phyloP scores from a whole-genome alignment of 2,329 filamentous ascomycete species.

The Colletotrichum sojae region DNA sequence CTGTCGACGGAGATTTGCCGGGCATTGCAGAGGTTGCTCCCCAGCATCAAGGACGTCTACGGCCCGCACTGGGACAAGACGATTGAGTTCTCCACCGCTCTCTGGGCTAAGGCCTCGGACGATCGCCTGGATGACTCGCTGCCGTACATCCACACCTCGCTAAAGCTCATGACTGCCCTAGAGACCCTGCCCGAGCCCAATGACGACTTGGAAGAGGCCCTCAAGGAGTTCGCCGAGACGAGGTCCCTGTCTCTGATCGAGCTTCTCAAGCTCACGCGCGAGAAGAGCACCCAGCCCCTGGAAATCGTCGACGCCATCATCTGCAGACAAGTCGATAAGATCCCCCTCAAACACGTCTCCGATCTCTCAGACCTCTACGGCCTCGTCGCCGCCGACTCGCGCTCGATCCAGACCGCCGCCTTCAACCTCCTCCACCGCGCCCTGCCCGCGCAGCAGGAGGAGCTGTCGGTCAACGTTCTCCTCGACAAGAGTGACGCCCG shows the following conservation, averaged over 20 bases:
- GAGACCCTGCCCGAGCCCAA: slow-evolving; percentile 80
- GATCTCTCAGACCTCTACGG: slow-evolving; percentile 80
- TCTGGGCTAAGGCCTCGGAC: slow-evolving; percentile 67
- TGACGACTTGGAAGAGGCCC: slow-evolving; percentile 85
- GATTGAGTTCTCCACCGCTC: slow-evolving; percentile 69
- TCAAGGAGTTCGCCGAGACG: slow-evolving; percentile 71
- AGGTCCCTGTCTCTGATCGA: slow-evolving; percentile 73
- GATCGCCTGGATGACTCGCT: slow-evolving; percentile 64
- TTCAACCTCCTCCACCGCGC: slow-evolving; percentile 85
- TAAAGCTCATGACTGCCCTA: slow-evolving; percentile 78
- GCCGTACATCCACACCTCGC: slow-evolving; percentile 78
- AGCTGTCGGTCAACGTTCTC: slow-evolving; percentile 83
- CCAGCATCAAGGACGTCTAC: slow-evolving; percentile 84
- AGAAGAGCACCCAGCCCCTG: slow-evolving; percentile 72
- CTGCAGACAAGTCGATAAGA: slow-evolving; percentile 75
- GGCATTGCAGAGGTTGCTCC: slow-evolving; percentile 74
- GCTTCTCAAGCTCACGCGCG: slow-evolving; percentile 70
- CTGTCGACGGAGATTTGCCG: slow-evolving; percentile 68
- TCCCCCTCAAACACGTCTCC: slow-evolving; percentile 73
- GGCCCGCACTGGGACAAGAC: slow-evolving; percentile 86
- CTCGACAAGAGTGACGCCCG: slow-evolving; percentile 79
- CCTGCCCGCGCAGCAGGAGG: slow-evolving; percentile 84
- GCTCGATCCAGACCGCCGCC: slow-evolving; percentile 82
- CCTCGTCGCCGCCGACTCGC: slow-evolving; percentile 81
- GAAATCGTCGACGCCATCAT: slow-evolving; percentile 83